A percentile compares a stretch with the other conserved stretches of the same genome.
Evolutionary conservation across 2,329 filamentous ascomycete genomes (phyloP).

Genomic region (Neonectria coccinea): DNA sequence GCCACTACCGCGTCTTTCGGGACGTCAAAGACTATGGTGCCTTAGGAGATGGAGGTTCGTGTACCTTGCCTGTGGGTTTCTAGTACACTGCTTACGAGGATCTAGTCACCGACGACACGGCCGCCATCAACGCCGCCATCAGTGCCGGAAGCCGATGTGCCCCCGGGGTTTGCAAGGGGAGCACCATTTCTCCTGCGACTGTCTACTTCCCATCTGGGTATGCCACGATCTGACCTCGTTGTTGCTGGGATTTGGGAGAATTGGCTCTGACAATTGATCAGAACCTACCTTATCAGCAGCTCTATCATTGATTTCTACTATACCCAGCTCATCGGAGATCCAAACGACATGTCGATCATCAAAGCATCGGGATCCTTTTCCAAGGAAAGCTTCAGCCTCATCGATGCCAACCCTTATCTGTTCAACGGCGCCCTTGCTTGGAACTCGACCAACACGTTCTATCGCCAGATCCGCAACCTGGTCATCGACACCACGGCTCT

Average conservation of each 20-base stretch:
- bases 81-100: conserved; percentile 11
- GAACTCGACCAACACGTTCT: conserved; percentile 70
- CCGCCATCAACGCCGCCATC: conserved; percentile 47
- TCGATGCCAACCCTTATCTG: conserved; percentile 62
- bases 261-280: conserved; percentile 29
- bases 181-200: conserved; percentile 52
- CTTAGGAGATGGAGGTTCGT: conserved; percentile 46
- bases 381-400: conserved; percentile 55
- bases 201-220: conserved; percentile 55
- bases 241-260: conserved; percentile 31
- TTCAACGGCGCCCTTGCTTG: conserved; percentile 56
- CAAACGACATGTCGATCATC: conserved; percentile 66
- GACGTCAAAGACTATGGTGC: conserved; percentile 49
- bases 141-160: conserved; percentile 41
- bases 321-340: conserved; percentile 81
- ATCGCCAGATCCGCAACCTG: conserved; percentile 68
- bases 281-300: conserved; percentile 76
- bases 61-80: background rate
- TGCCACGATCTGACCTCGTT: conserved; percentile 4
- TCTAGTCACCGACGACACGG: conserved; percentile 43
- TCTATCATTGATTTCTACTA: conserved; percentile 83
- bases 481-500: conserved; percentile 66
- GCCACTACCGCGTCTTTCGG: conserved; percentile 46
- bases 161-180: conserved; percentile 44
- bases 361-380: conserved; percentile 64